A percentile compares a stretch with the other conserved stretches of the same genome.
These are phyloP conservation scores for Sphenostylis stenocarpa DNA, from an alignment of 306 rosid species.

Conservation along the genomic window DNA sequence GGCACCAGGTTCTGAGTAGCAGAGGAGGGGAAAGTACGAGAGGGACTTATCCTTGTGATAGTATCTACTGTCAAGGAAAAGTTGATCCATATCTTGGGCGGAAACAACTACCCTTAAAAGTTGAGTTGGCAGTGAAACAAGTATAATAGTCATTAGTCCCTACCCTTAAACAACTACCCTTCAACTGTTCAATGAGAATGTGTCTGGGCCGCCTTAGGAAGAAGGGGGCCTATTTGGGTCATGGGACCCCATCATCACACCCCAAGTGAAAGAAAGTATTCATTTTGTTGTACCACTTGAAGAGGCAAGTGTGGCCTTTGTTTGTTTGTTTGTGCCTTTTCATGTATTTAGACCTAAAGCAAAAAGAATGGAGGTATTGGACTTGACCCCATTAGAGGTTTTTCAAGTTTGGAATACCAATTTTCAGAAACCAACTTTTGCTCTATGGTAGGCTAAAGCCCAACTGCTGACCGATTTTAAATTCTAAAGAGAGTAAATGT, in stretches of 20 bases:
- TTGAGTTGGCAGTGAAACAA: not conserved
- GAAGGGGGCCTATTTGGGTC: too few relatives aligned
- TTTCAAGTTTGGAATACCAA: too few relatives aligned
- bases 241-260: too few relatives aligned
- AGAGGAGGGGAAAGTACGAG: constrained; percentile 21
- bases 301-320: too few relatives aligned
- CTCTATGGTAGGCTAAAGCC: not conserved
- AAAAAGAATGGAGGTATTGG: not conserved
- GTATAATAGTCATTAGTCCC: not conserved
- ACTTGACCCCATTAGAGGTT: not conserved
- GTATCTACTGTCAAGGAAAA: constrained; percentile 9
- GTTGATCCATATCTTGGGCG: not conserved
- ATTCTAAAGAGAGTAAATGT: not conserved
- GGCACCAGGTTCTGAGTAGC: constrained; percentile 31
- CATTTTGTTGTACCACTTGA: too few relatives aligned
- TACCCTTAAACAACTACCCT: too few relatives aligned
- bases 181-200: too few relatives aligned
- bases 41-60: constrained; percentile 34
- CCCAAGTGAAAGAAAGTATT: too few relatives aligned
- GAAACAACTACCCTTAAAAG: not conserved
- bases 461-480: not conserved
- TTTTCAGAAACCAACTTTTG: too few relatives aligned
- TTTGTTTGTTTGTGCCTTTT: too few relatives aligned
- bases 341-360: not conserved
- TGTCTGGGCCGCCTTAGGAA: too few relatives aligned